Conservation (phyloP, 768 basidiomycete species). For the Tricholoma sp. region DNA sequence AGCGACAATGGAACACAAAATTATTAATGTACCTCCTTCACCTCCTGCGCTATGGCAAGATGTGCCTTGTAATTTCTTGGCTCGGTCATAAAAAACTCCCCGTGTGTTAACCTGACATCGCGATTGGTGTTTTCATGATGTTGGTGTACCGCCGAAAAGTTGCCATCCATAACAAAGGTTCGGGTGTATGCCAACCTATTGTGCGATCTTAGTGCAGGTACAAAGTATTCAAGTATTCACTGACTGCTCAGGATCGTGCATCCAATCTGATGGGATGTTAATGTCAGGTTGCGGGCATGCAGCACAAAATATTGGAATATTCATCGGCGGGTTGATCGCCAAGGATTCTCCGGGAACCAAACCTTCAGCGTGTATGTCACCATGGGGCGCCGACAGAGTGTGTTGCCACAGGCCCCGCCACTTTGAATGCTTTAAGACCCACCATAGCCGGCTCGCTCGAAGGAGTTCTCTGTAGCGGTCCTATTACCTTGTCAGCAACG, state of each 20-base stretch:
- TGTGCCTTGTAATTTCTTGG: too few species aligned
- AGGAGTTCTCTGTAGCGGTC: constrained; percentile 11
- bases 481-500: background rate
- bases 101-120: background rate
- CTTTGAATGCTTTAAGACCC: constrained; percentile 11
- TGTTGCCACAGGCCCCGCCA: background rate
- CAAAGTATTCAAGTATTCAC: background rate
- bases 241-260: background rate
- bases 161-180: constrained; percentile 11
- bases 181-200: background rate
- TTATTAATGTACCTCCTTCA: too few species aligned
- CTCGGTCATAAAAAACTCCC: background rate
- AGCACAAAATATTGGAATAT: constrained; percentile 15
- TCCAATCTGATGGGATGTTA: constrained; percentile 21
- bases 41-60: too few species aligned
- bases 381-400: too few species aligned
- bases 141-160: constrained; percentile 16
- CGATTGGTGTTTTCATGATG: background rate
- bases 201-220: background rate
- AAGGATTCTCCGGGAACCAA: constrained; percentile 3
- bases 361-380: too few species aligned
- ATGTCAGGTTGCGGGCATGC: constrained; percentile 21
- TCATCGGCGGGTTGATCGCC: background rate
- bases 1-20: too few species aligned
- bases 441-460: constrained; percentile 9